Evolutionary conservation across 768 basidiomycete species (phyloP).

Genomic region (Sarcodon aspratus): DNA sequence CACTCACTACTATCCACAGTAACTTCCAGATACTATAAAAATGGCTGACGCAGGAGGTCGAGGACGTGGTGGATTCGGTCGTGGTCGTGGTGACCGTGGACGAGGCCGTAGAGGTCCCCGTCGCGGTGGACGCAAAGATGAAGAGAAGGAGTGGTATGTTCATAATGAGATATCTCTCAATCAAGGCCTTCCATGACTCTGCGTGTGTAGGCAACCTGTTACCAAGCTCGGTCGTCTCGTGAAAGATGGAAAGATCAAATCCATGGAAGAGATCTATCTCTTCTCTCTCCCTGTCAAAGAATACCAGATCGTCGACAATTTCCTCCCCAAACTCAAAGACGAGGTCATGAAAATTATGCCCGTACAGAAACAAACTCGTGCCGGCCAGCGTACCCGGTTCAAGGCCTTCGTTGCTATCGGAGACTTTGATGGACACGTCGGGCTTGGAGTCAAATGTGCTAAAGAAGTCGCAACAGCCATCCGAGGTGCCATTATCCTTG

Average conservation of each 20-base stretch:
- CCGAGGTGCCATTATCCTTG: slow-evolving; percentile 97
- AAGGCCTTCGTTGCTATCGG: slow-evolving; percentile 99
- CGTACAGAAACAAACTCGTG: slow-evolving; percentile 99
- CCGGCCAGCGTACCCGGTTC: slow-evolving; percentile 99
- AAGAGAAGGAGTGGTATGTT: slow-evolving; percentile 97
- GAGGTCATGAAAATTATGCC: slow-evolving; percentile 99
- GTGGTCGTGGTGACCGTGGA: slow-evolving; percentile 73
- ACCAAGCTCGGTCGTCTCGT: slow-evolving; percentile 99
- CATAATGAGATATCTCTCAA: neutral
- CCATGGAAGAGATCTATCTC: slow-evolving; percentile 99
- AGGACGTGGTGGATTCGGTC: slow-evolving; percentile 74
- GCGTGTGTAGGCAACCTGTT: slow-evolving; percentile 73
- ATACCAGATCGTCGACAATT: slow-evolving; percentile 98
- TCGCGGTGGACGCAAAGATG: slow-evolving; percentile 96
- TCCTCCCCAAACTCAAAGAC: slow-evolving; percentile 98
- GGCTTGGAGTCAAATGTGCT: slow-evolving; percentile 98
- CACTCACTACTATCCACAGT: too few relatives aligned
- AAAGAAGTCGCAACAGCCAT: slow-evolving; percentile 99
- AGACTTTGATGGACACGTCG: slow-evolving; percentile 97
- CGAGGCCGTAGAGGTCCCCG: slow-evolving; percentile 71
- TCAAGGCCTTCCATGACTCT: slow-evolving; percentile 3
- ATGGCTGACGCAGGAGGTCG: slow-evolving; percentile 82
- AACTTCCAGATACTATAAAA: slow-evolving; percentile 12
- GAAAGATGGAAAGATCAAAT: slow-evolving; percentile 99
- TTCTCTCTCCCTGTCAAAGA: slow-evolving; percentile 99